A percentile compares a stretch with the other conserved stretches of the same genome.
These are phyloP conservation scores for Chaetoscypha palmicola DNA, from an alignment of 2,329 filamentous ascomycete genomes.

Conservation along the genomic window DNA sequence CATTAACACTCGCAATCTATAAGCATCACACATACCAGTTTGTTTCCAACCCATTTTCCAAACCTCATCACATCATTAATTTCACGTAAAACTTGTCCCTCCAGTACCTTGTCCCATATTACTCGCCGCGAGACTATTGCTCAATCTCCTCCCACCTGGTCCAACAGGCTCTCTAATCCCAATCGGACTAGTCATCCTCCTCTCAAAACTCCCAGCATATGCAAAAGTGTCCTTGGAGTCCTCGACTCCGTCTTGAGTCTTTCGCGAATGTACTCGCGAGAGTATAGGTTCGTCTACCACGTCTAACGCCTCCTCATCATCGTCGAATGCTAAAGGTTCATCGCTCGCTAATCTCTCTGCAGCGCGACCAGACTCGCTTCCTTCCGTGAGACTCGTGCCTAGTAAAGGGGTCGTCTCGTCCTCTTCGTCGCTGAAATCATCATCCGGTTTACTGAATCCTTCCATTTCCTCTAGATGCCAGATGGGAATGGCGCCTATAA, in stretches of 20 bases:
- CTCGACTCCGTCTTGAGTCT: conserved; percentile 1
- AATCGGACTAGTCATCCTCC: conserved; percentile 28
- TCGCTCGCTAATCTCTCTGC: conserved; percentile 21
- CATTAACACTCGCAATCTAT: too few species aligned
- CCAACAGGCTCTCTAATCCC: conserved; percentile 26
- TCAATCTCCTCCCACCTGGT: conserved; percentile 27
- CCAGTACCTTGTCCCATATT: conserved; percentile 29
- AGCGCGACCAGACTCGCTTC: too few species aligned
- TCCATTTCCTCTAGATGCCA: conserved; percentile 70
- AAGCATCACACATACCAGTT: too few species aligned
- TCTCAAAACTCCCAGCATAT: conserved; percentile 11
- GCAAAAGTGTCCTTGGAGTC: too few species aligned
- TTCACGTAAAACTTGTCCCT: conserved; percentile 27
- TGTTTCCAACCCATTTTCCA: too few species aligned
- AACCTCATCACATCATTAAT: too few species aligned
- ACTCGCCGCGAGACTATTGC: conserved; percentile 29
- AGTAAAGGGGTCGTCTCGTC: too few species aligned
- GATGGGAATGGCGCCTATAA: conserved; percentile 62
- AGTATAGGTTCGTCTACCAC: conserved; percentile 15
- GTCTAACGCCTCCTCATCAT: conserved; percentile 23
- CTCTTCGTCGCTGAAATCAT: conserved; percentile 23
- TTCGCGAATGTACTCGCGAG: not conserved
- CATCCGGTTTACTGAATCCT: conserved; percentile 46
- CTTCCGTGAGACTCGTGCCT: too few species aligned
- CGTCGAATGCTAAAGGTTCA: conserved; percentile 13